These are phyloP conservation scores for Parafenestella ontariensis DNA, from an alignment of 2,329 filamentous ascomycete genomes.

Conservation along the genomic window DNA sequence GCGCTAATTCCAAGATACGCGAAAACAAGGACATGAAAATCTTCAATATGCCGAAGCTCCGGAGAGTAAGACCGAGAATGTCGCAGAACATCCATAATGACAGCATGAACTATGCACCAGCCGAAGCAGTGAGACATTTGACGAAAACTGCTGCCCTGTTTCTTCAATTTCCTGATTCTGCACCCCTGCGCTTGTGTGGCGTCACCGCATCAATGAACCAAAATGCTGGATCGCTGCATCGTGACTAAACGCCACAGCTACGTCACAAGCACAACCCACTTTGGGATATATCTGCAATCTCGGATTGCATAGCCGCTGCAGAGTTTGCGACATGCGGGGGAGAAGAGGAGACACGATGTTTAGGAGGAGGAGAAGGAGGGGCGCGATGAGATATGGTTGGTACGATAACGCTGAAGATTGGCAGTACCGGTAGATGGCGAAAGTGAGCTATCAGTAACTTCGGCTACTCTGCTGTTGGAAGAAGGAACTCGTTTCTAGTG, in stretches of 20 bases:
- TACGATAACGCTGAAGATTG: conserved; percentile 4
- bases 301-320: background rate
- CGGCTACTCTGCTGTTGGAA: too few relatives aligned
- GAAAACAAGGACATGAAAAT: background rate
- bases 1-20: background rate
- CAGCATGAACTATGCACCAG: background rate
- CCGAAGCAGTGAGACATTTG: conserved; percentile 8
- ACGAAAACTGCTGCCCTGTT: conserved; percentile 6
- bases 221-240: background rate
- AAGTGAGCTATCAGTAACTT: too few relatives aligned
- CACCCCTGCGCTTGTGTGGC: conserved; percentile 9
- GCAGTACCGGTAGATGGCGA: background rate
- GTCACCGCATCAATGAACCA: conserved; percentile 5
- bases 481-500: too few relatives aligned
- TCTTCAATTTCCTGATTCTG: background rate
- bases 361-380: conserved; percentile 11
- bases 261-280: conserved; percentile 9
- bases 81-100: background rate
- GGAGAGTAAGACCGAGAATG: background rate
- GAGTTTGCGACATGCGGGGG: background rate
- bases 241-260: conserved; percentile 6
- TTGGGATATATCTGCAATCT: background rate
- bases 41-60: background rate
- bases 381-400: conserved; percentile 9
- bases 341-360: conserved; percentile 1